Evolutionary conservation across 208 protist genomes (phyloP).

Genomic region (Wallacemonas rigidus): DNA sequence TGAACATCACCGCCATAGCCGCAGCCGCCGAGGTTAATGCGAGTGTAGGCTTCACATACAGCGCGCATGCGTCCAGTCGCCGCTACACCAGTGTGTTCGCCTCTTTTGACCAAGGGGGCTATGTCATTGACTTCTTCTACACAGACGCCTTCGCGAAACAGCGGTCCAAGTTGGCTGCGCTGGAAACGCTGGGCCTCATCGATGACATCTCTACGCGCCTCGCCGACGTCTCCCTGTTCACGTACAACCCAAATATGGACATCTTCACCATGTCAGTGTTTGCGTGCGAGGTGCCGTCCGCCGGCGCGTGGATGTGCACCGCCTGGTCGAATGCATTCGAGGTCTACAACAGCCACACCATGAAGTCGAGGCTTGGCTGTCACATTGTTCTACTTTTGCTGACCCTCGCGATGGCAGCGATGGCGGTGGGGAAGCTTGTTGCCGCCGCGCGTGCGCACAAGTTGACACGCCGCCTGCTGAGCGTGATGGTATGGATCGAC

Average conservation of each 20-base stretch:
- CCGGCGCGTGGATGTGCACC: constrained; percentile 24
- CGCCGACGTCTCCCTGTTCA: constrained; percentile 24
- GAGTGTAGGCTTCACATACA: not conserved
- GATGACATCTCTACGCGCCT: constrained; percentile 37
- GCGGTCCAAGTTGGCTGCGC: constrained; percentile 2
- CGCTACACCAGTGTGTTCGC: not conserved
- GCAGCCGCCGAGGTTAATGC: not conserved
- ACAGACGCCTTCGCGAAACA: constrained; percentile 6
- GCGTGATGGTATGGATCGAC: constrained; percentile 20
- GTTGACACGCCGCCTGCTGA: not conserved
- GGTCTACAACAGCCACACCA: constrained; percentile 24
- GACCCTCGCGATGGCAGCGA: not conserved
- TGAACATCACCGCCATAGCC: constrained; percentile 1
- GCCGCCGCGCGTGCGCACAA: not conserved
- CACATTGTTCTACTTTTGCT: constrained; percentile 23
- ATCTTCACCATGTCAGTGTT: constrained; percentile 22
- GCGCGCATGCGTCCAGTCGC: not conserved
- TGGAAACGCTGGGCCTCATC: constrained; percentile 26
- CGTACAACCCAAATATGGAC: constrained; percentile 39
- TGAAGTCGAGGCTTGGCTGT: constrained; percentile 14
- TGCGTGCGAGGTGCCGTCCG: constrained; percentile 20
- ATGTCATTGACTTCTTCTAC: constrained; percentile 29
- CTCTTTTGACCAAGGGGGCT: constrained; percentile 24
- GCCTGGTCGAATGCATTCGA: constrained; percentile 3
- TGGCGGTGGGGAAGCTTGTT: constrained; percentile 1